Evolutionary conservation across 192 early-diverging fungal species (phyloP).

Genomic region (Linnemannia hyalina): DNA sequence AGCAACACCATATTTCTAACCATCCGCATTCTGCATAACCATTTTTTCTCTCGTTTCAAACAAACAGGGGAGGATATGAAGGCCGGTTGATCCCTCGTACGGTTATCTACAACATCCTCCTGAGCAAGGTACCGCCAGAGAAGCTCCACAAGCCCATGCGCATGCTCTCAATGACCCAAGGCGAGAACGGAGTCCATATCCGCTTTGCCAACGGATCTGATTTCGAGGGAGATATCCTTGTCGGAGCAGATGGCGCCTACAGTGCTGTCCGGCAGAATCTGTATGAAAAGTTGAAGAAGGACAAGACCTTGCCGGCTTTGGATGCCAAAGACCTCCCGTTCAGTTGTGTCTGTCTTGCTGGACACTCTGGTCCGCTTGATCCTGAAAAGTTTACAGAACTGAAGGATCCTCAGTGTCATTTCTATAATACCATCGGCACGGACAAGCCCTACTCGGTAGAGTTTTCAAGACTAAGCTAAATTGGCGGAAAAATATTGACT

Average conservation of each 20-base stretch:
- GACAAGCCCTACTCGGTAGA: slow-evolving; percentile 8
- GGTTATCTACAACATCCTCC: not conserved
- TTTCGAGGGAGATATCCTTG: not conserved
- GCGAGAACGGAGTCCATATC: not conserved
- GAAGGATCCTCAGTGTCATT: not conserved
- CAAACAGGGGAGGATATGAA: not conserved
- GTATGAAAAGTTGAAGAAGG: not conserved
- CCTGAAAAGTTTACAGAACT: not conserved
- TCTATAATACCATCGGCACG: not conserved
- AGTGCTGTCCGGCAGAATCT: not conserved
- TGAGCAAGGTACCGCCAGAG: not conserved
- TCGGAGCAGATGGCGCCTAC: slow-evolving; percentile 14
- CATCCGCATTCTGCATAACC: not conserved
- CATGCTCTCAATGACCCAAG: not conserved
- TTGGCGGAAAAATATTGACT: not conserved
- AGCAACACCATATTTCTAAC: too few relatives aligned
- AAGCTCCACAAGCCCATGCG: not conserved
- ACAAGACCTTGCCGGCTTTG: not conserved
- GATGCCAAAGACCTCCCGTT: slow-evolving; percentile 1
- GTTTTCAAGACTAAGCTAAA: not conserved
- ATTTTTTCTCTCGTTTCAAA: not conserved
- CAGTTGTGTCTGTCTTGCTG: slow-evolving; percentile 1
- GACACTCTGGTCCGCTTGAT: slow-evolving; percentile 1
- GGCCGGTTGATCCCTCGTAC: not conserved
- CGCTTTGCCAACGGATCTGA: not conserved